phyloP scores from a whole-genome alignment of 1,284 basidiomycete species.

The Tranzscheliella williamsii region DNA sequence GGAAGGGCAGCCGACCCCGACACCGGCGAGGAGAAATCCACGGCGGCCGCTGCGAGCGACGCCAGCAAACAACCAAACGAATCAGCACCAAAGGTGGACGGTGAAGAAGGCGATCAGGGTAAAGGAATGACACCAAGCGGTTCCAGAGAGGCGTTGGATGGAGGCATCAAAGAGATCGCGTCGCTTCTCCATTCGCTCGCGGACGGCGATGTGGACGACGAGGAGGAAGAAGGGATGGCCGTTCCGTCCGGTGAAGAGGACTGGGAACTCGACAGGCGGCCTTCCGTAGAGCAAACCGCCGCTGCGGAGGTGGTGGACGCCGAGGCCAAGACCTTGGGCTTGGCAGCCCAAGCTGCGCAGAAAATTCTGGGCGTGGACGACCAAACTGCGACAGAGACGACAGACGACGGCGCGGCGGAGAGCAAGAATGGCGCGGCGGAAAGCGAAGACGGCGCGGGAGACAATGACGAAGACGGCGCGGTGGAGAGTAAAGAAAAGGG shows the following conservation, averaged over 20 bases:
- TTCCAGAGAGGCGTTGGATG: conserved; percentile 14
- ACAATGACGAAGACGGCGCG: conserved; percentile 10
- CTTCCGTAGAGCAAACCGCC: too few species aligned
- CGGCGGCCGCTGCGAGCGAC: not conserved
- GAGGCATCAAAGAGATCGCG: conserved; percentile 33
- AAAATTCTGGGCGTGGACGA: conserved; percentile 32
- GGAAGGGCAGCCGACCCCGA: conserved; percentile 37
- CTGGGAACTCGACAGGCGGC: conserved; percentile 35
- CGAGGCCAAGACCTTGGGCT: conserved; percentile 10
- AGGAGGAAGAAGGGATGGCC: conserved; percentile 18
- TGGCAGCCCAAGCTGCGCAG: conserved; percentile 12
- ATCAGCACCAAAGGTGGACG: not conserved
- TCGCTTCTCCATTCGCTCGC: conserved; percentile 23
- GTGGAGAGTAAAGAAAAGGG: not conserved
- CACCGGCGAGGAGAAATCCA: conserved; percentile 24
- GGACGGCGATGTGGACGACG: conserved; percentile 24
- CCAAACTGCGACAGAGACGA: conserved; percentile 20
- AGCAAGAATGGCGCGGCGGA: not conserved
- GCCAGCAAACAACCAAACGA: too few species aligned
- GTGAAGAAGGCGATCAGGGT: not conserved
- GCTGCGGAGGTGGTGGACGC: too few species aligned
- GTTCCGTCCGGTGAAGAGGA: conserved; percentile 29
- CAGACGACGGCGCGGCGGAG: conserved; percentile 5
- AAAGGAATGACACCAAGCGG: conserved; percentile 10
- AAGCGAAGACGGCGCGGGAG: conserved; percentile 5